Evolutionary conservation across 1,139 yeast species (phyloP).

Genomic region (Lodderomyces orthopsilosis): DNA sequence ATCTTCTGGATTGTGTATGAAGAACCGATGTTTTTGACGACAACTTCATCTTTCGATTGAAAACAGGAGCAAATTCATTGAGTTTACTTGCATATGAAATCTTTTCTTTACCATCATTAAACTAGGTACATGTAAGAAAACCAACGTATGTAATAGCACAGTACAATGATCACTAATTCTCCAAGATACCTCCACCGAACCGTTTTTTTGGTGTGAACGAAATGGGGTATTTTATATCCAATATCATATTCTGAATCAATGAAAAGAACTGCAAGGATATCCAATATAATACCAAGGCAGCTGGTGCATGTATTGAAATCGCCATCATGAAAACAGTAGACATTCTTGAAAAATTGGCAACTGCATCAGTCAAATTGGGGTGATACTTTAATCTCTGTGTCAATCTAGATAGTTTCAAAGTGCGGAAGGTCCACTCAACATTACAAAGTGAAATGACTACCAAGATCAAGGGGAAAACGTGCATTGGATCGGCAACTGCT

Average conservation of each 20-base stretch:
- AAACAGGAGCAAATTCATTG: not conserved
- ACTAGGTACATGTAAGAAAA: too few species aligned
- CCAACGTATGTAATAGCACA: too few species aligned
- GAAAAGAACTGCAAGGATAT: conserved; percentile 78
- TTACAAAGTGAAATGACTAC: conserved; percentile 73
- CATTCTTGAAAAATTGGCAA: conserved; percentile 65
- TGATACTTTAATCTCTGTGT: conserved; percentile 42
- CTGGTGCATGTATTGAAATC: conserved; percentile 80
- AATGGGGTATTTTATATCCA: conserved; percentile 67
- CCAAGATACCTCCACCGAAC: conserved; percentile 9
- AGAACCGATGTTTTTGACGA: too few species aligned
- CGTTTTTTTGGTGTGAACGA: conserved; percentile 46
- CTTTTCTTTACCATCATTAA: not conserved
- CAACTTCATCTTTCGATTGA: not conserved
- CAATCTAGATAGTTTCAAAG: conserved; percentile 49
- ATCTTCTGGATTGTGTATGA: too few species aligned
- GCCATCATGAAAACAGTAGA: conserved; percentile 82
- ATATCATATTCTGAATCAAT: conserved; percentile 65
- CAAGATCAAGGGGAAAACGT: conserved; percentile 63
- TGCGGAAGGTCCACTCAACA: conserved; percentile 69
- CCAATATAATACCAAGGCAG: conserved; percentile 82
- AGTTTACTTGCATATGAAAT: not conserved
- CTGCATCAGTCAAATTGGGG: conserved; percentile 60
- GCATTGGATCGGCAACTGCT: conserved; percentile 59
- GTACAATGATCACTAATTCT: too few species aligned